Conservation (phyloP, 345 rosid species). For the Pseudoturritis turrita region DNA sequence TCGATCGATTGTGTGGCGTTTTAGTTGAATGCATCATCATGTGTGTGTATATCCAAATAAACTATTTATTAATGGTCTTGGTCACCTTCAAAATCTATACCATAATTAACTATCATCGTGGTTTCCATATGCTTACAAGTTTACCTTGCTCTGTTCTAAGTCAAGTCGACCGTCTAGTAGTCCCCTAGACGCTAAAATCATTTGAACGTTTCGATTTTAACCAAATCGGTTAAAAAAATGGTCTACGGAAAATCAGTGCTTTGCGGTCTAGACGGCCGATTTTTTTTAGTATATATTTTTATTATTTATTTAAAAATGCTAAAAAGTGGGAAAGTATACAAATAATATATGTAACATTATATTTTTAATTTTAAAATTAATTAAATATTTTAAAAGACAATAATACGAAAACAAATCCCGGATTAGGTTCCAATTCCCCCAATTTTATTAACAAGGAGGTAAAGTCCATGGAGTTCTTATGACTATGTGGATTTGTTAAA, state of each 20-base stretch:
- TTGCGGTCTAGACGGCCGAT: not conserved
- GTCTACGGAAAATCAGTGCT: not conserved
- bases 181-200: not conserved
- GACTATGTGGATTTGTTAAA: not conserved
- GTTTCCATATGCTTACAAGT: not conserved
- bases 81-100: not conserved
- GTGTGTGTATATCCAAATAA: not conserved
- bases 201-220: not conserved
- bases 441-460: not conserved
- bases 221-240: not conserved
- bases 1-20: conserved; percentile 3
- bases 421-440: not conserved
- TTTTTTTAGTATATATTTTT: not conserved
- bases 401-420: not conserved
- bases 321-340: not conserved
- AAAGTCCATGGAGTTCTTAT: not conserved
- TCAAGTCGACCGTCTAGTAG: not conserved
- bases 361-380: not conserved
- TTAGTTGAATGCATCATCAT: not conserved
- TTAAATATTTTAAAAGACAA: not conserved
- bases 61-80: not conserved
- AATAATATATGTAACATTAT: not conserved
- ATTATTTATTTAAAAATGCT: not conserved
- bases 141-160: not conserved
- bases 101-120: not conserved